Evolutionary conservation across 1,139 yeast genomes (phyloP).

Genomic region (Kodamaea anthophila): DNA sequence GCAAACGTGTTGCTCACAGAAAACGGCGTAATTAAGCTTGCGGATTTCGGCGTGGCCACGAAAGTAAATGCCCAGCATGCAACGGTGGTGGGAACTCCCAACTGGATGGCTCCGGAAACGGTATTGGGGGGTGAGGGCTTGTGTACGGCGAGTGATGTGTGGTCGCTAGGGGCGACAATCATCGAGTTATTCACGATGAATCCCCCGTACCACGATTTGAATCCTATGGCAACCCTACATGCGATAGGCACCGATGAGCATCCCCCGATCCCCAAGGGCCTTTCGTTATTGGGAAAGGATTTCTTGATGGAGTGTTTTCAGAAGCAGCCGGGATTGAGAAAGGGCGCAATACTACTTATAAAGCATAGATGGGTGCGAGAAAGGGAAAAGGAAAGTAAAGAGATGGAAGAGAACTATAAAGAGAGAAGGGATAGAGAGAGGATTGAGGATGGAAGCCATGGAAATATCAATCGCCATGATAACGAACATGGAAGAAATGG

Average conservation of each 20-base stretch:
- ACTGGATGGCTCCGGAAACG: conserved; percentile 88
- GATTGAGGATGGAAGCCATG: background rate
- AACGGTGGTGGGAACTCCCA: conserved; percentile 62
- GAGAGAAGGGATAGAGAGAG: background rate
- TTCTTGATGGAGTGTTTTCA: conserved; percentile 75
- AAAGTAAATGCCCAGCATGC: conserved; percentile 38
- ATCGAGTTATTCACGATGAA: conserved; percentile 79
- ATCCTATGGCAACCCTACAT: conserved; percentile 84
- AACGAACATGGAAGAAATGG: background rate
- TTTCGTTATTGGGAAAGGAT: conserved; percentile 50
- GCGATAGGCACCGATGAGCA: conserved; percentile 85
- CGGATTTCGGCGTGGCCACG: conserved; percentile 79
- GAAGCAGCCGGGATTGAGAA: conserved; percentile 59
- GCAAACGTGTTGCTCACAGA: conserved; percentile 65
- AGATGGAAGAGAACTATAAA: background rate
- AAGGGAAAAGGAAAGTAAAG: background rate
- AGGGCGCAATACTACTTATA: conserved; percentile 49
- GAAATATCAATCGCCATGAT: background rate
- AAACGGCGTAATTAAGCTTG: conserved; percentile 57
- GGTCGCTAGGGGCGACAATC: conserved; percentile 95
- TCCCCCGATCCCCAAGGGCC: conserved; percentile 67
- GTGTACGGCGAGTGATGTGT: conserved; percentile 78
- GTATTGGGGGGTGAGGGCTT: conserved; percentile 74
- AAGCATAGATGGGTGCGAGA: conserved; percentile 57
- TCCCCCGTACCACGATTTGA: conserved; percentile 81